Evolutionary conservation across 2,329 filamentous ascomycete genomes (phyloP).

Genomic region (Penicillium carneum): DNA sequence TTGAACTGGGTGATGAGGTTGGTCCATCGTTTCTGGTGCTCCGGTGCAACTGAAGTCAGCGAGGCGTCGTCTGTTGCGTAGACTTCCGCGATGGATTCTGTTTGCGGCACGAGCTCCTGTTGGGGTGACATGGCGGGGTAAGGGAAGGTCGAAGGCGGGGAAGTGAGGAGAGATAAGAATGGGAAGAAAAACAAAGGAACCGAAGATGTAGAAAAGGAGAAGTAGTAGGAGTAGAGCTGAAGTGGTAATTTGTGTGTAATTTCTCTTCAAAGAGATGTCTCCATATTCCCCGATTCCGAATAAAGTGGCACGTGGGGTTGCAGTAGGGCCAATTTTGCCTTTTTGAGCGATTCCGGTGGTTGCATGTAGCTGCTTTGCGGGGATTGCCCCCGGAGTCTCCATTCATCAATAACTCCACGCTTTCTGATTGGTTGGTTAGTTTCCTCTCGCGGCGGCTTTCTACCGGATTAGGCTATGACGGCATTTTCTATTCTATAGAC

Average conservation of each 20-base stretch:
- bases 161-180: slow-evolving; percentile 6
- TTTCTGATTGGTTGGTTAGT: slow-evolving; percentile 4
- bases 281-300: slow-evolving; percentile 26
- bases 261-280: background rate
- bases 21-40: slow-evolving; percentile 78
- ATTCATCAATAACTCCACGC: background rate
- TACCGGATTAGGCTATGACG: slow-evolving; percentile 17
- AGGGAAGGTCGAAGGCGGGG: background rate
- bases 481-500: background rate
- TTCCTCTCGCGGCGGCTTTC: slow-evolving; percentile 7
- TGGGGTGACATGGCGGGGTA: slow-evolving; percentile 50
- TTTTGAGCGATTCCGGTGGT: slow-evolving; percentile 28
- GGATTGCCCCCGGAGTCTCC: background rate
- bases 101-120: slow-evolving; percentile 71
- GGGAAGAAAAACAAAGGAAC: slow-evolving; percentile 9
- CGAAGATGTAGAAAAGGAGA: slow-evolving; percentile 4
- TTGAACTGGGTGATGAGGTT: slow-evolving; percentile 75
- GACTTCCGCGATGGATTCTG: slow-evolving; percentile 77
- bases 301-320: slow-evolving; percentile 26
- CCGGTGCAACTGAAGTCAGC: slow-evolving; percentile 69
- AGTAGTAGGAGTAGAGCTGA: background rate
- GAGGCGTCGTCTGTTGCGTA: slow-evolving; percentile 83
- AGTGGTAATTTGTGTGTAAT: slow-evolving; percentile 2
- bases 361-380: slow-evolving; percentile 27
- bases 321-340: slow-evolving; percentile 9